These are phyloP conservation scores for Boletales sp. DNA, from an alignment of 768 basidiomycete species.

Conservation along the genomic window DNA sequence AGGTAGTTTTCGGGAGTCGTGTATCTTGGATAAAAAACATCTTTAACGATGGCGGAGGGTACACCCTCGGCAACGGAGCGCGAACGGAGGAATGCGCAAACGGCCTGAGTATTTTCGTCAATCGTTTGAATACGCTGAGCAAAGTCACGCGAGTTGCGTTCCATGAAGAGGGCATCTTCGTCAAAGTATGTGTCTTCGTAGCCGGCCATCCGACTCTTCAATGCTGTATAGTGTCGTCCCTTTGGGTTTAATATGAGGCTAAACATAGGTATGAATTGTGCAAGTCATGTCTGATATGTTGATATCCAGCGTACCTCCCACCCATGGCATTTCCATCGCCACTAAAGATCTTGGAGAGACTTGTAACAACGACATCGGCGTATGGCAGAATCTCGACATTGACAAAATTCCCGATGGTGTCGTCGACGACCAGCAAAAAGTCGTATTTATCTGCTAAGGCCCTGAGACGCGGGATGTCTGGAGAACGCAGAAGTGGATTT, in stretches of 20 bases:
- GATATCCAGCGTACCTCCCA: slow-evolving; percentile 65
- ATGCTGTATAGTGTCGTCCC: slow-evolving; percentile 58
- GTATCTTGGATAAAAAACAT: slow-evolving; percentile 90
- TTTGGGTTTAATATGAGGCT: slow-evolving; percentile 88
- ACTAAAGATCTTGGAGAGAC: slow-evolving; percentile 92
- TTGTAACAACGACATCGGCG: slow-evolving; percentile 88
- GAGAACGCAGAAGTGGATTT: slow-evolving; percentile 87
- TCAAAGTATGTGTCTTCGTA: slow-evolving; percentile 88
- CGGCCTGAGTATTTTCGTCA: slow-evolving; percentile 76
- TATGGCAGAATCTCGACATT: slow-evolving; percentile 88
- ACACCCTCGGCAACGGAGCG: slow-evolving; percentile 45
- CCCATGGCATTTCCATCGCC: slow-evolving; percentile 97
- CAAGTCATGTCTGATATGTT: neutral
- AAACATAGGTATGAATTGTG: neutral
- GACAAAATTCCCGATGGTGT: slow-evolving; percentile 91
- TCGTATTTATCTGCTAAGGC: slow-evolving; percentile 82
- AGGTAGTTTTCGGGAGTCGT: slow-evolving; percentile 69
- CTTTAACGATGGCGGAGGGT: slow-evolving; percentile 54
- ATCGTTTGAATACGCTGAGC: slow-evolving; percentile 66
- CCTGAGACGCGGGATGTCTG: slow-evolving; percentile 72
- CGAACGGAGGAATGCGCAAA: slow-evolving; percentile 75
- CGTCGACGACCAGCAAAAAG: slow-evolving; percentile 88
- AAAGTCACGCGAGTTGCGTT: slow-evolving; percentile 97
- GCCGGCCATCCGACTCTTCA: slow-evolving; percentile 57
- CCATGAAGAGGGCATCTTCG: slow-evolving; percentile 95